A percentile compares a stretch with the other conserved stretches of the same genome.
Evolutionary conservation across 2,329 filamentous ascomycete genomes (phyloP).

Genomic region (Colletotrichum phormii): DNA sequence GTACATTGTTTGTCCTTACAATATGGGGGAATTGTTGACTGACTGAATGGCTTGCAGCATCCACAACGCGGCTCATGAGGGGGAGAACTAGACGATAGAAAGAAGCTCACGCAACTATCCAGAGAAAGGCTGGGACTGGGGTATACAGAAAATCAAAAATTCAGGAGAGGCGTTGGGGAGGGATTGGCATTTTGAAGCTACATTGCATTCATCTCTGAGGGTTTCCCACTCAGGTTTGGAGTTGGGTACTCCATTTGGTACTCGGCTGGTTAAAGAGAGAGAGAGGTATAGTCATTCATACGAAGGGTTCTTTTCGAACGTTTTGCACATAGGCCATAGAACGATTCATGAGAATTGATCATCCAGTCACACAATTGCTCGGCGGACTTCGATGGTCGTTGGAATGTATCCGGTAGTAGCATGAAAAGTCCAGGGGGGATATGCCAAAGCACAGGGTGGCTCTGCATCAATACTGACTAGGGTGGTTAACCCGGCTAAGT

Average conservation of each 20-base stretch:
- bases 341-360: slow-evolving; percentile 6
- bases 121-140: not conserved
- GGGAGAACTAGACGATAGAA: slow-evolving; percentile 15
- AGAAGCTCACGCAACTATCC: slow-evolving; percentile 2
- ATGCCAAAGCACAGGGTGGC: not conserved
- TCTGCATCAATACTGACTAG: slow-evolving; percentile 9
- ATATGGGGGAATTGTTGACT: not conserved
- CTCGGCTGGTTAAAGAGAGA: not conserved
- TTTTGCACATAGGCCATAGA: slow-evolving; percentile 1
- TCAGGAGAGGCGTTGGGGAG: slow-evolving; percentile 18
- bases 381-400: not conserved
- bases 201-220: not conserved
- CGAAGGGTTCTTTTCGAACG: not conserved
- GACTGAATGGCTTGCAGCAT: slow-evolving; percentile 4
- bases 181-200: slow-evolving; percentile 5
- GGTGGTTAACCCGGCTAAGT: not conserved
- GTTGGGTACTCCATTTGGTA: slow-evolving; percentile 1
- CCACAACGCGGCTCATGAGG: slow-evolving; percentile 21
- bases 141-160: slow-evolving; percentile 11
- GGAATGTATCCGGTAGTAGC: slow-evolving; percentile 3
- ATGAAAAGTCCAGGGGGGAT: not conserved
- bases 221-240: not conserved
- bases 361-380: not conserved
- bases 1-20: not conserved
- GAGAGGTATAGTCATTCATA: not conserved